A percentile compares a stretch with the other conserved stretches of the same genome.
phyloP scores from a whole-genome alignment of 176 grass and related monocot genomes.

The Coix lacrymajobi region DNA sequence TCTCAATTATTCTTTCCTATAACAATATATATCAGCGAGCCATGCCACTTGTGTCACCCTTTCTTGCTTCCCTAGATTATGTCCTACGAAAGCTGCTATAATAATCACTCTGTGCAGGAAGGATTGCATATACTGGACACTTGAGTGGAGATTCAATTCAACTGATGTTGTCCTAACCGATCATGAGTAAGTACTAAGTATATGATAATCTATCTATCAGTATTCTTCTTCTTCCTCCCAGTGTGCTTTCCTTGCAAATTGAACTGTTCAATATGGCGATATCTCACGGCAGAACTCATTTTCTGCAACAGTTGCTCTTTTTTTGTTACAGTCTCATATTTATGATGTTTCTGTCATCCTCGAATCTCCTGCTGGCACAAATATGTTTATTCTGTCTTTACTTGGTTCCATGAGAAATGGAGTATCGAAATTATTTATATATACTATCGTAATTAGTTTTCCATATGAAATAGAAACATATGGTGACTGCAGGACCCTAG shows the following conservation, averaged over 20 bases:
- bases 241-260: neutral
- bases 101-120: slow-evolving; percentile 44
- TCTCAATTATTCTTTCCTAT: neutral
- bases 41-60: neutral
- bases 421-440: neutral
- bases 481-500: neutral
- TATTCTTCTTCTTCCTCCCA: neutral
- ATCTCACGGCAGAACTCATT: neutral
- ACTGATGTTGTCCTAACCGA: slow-evolving; percentile 61
- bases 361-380: neutral
- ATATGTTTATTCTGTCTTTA: neutral
- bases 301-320: neutral
- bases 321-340: neutral
- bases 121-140: slow-evolving; percentile 79
- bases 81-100: neutral
- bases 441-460: neutral
- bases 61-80: neutral
- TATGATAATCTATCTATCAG: neutral
- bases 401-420: neutral
- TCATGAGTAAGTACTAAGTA: slow-evolving; percentile 79
- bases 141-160: slow-evolving; percentile 82
- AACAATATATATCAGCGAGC: neutral
- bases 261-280: neutral
- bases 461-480: neutral
- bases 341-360: neutral